phyloP scores from a whole-genome alignment of 2,329 filamentous ascomycete genomes.

The Fusarium longipes region DNA sequence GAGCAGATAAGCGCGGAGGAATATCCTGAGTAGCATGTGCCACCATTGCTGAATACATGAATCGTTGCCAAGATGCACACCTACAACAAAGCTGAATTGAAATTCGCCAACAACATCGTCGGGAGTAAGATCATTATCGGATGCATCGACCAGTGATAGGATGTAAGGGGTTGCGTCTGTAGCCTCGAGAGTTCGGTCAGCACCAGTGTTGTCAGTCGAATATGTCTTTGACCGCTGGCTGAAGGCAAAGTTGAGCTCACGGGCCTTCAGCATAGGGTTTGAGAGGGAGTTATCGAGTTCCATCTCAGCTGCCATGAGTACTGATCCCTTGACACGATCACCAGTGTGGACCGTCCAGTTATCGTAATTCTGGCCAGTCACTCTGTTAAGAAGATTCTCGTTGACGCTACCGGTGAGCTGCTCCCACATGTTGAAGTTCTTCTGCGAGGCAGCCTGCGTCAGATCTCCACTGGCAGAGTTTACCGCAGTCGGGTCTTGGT shows the following conservation, averaged over 20 bases:
- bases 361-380: slow-evolving; percentile 56
- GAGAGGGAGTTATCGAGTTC: slow-evolving; percentile 56
- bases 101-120: slow-evolving; percentile 68
- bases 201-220: slow-evolving; percentile 52
- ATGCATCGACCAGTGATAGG: slow-evolving; percentile 51
- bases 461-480: slow-evolving; percentile 32
- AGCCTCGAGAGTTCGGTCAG: slow-evolving; percentile 57
- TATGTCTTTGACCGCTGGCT: slow-evolving; percentile 57
- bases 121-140: slow-evolving; percentile 43
- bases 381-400: slow-evolving; percentile 57
- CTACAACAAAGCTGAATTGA: slow-evolving; percentile 69
- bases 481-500: slow-evolving; percentile 52
- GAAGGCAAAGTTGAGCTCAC: slow-evolving; percentile 62
- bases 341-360: slow-evolving; percentile 66
- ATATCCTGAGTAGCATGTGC: slow-evolving; percentile 62
- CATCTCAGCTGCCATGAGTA: slow-evolving; percentile 52
- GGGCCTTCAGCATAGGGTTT: slow-evolving; percentile 48
- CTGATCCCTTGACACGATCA: slow-evolving; percentile 61
- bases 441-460: slow-evolving; percentile 33
- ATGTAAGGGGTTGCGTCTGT: slow-evolving; percentile 63
- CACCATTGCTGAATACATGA: slow-evolving; percentile 72
- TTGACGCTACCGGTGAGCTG: slow-evolving; percentile 63
- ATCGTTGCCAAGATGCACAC: slow-evolving; percentile 67
- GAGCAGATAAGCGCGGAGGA: slow-evolving; percentile 64
- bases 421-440: slow-evolving; percentile 60